Conservation (phyloP, 2,329 filamentous ascomycete genomes). For the Fusarium protoensiforme region DNA sequence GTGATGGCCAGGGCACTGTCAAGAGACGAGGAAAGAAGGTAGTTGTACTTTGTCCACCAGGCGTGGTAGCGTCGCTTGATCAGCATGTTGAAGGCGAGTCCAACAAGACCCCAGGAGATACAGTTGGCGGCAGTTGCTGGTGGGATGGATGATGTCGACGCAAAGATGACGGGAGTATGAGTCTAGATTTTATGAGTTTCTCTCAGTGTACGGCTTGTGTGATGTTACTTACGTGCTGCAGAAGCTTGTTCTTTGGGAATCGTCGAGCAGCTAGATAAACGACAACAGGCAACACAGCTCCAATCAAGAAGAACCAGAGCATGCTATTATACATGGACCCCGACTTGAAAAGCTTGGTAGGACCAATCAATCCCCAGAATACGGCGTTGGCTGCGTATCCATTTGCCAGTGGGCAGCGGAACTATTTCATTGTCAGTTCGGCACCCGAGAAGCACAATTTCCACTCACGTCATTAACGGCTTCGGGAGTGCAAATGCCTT, state of each 20-base stretch:
- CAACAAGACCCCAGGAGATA: not conserved
- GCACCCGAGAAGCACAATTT: too few relatives aligned
- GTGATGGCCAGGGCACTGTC: slow-evolving; percentile 24
- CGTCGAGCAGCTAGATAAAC: slow-evolving; percentile 1
- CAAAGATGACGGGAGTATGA: slow-evolving; percentile 25
- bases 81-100: not conserved
- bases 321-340: slow-evolving; percentile 17
- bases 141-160: slow-evolving; percentile 17
- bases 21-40: slow-evolving; percentile 21
- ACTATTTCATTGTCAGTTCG: slow-evolving; percentile 39
- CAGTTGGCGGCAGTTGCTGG: slow-evolving; percentile 21
- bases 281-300: slow-evolving; percentile 10
- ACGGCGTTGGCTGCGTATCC: slow-evolving; percentile 51
- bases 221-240: not conserved
- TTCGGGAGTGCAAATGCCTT: not conserved
- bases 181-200: not conserved
- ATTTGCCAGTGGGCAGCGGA: slow-evolving; percentile 50
- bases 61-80: not conserved
- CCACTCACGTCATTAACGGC: not conserved
- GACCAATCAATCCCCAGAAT: slow-evolving; percentile 60
- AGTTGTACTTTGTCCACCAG: slow-evolving; percentile 25
- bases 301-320: slow-evolving; percentile 18
- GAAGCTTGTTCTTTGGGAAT: slow-evolving; percentile 5
- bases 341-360: slow-evolving; percentile 45
- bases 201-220: not conserved